Conservation (phyloP, 2,329 filamentous ascomycete genomes). For the Alternaria infectoria region DNA sequence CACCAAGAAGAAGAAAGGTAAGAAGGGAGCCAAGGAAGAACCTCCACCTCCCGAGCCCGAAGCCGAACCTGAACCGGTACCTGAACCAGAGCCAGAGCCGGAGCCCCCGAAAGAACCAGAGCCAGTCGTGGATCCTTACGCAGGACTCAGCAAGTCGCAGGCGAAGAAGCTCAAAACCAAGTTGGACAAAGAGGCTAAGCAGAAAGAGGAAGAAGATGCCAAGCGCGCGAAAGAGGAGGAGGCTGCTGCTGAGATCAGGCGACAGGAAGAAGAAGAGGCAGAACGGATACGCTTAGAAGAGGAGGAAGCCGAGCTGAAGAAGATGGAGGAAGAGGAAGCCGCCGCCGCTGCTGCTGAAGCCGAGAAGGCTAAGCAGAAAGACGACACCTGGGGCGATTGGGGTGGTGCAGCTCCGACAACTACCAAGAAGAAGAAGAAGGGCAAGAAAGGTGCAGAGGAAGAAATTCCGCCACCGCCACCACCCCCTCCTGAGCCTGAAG, state of each 20-base stretch:
- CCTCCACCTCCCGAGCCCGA: constrained; percentile 22
- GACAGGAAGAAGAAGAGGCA: constrained; percentile 33
- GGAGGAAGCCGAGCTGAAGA: constrained; percentile 31
- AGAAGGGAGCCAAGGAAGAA: constrained; percentile 30
- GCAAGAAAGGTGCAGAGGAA: constrained; percentile 38
- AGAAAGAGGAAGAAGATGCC: constrained; percentile 26
- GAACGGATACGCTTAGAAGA: constrained; percentile 33
- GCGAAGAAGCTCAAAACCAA: constrained; percentile 44
- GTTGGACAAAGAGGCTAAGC: constrained; percentile 39
- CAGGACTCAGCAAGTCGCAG: constrained; percentile 37
- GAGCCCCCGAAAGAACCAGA: constrained; percentile 38
- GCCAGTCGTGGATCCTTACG: constrained; percentile 46
- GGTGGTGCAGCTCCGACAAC: constrained; percentile 28
- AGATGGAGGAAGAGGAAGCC: constrained; percentile 32
- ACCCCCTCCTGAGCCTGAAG: constrained; percentile 43
- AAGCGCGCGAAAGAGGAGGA: constrained; percentile 28
- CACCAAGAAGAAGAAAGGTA: constrained; percentile 41
- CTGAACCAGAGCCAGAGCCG: constrained; percentile 3
- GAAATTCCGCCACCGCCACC: constrained; percentile 36
- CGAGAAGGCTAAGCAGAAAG: constrained; percentile 38
- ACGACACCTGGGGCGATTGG: constrained; percentile 46
- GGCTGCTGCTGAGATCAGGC: constrained; percentile 26
- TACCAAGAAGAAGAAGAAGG: constrained; percentile 43
- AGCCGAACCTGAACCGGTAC: constrained; percentile 19
- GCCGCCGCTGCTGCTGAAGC: constrained; percentile 29